A percentile compares a stretch with the other conserved stretches of the same genome.
Conservation (phyloP, 192 early-diverging fungal species). For the Polychytrium aggregatum region DNA sequence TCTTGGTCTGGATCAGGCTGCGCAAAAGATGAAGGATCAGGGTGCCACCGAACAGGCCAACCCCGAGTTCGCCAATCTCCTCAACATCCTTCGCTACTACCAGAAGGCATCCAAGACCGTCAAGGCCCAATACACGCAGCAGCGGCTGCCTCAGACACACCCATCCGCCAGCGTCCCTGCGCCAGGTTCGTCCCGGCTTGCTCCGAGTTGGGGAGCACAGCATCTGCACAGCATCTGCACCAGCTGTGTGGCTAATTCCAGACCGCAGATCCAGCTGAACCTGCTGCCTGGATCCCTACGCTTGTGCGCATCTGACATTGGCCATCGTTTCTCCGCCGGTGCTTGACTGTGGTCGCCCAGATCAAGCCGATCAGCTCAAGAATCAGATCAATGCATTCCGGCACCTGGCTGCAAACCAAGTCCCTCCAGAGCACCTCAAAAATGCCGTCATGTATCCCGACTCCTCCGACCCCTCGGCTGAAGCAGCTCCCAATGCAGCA, state of each 20-base stretch:
- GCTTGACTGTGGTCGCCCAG: too few species aligned
- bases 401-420: not conserved
- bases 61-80: slow-evolving; percentile 59
- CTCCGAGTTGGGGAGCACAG: not conserved
- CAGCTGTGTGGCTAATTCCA: not conserved
- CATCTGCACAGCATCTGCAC: not conserved
- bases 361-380: too few species aligned
- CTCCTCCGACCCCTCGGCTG: not conserved
- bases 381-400: too few species aligned
- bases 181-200: not conserved
- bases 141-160: slow-evolving; percentile 24
- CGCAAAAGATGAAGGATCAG: slow-evolving; percentile 39
- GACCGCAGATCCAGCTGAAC: not conserved
- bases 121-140: slow-evolving; percentile 13
- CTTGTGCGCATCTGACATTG: too few species aligned
- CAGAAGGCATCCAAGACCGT: slow-evolving; percentile 10
- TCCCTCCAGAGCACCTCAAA: not conserved
- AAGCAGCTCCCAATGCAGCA: slow-evolving; percentile 6
- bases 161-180: not conserved
- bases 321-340: too few species aligned
- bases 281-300: not conserved
- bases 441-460: not conserved
- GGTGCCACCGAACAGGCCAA: slow-evolving; percentile 73
- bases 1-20: too few species aligned
- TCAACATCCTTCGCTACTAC: slow-evolving; percentile 43